phyloP scores from a whole-genome alignment of 2,329 filamentous ascomycete genomes.

The Claviceps maximensis region DNA sequence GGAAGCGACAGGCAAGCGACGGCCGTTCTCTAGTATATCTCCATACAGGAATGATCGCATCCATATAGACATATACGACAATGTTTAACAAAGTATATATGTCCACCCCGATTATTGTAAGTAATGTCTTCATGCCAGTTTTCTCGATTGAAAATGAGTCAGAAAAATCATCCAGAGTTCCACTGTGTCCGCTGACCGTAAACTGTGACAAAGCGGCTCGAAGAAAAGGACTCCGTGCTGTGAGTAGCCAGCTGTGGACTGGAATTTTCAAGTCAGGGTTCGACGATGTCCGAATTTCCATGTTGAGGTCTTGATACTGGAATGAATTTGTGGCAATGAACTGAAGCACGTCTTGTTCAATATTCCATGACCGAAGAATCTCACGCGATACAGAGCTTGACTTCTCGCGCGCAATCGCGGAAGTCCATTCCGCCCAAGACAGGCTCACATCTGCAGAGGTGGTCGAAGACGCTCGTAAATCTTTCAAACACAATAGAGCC shows the following conservation, averaged over 20 bases:
- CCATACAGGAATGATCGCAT: conserved; percentile 75
- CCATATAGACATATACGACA: conserved; percentile 67
- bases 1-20: conserved; percentile 56
- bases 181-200: conserved; percentile 19
- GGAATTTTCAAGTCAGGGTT: conserved; percentile 61
- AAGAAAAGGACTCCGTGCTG: conserved; percentile 58
- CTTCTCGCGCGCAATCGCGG: conserved; percentile 26
- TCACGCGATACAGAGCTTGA: conserved; percentile 37
- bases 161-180: conserved; percentile 8
- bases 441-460: conserved; percentile 13
- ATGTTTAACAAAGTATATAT: conserved; percentile 69
- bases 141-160: conserved; percentile 22
- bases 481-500: conserved; percentile 53
- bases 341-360: conserved; percentile 47
- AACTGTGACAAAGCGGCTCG: conserved; percentile 47
- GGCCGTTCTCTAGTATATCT: conserved; percentile 57
- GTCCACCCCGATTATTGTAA: conserved; percentile 59
- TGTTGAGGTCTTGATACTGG: conserved; percentile 28
- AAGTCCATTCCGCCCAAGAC: conserved; percentile 27
- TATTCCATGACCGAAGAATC: conserved; percentile 47
- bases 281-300: conserved; percentile 40
- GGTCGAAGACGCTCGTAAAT: conserved; percentile 35
- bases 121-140: conserved; percentile 33
- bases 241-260: conserved; percentile 68
- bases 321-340: conserved; percentile 31